A percentile compares a stretch with the other conserved stretches of the same genome.
Evolutionary conservation across 805 yeast genomes (phyloP).

Genomic region (Saccharomycopsis malanga): DNA sequence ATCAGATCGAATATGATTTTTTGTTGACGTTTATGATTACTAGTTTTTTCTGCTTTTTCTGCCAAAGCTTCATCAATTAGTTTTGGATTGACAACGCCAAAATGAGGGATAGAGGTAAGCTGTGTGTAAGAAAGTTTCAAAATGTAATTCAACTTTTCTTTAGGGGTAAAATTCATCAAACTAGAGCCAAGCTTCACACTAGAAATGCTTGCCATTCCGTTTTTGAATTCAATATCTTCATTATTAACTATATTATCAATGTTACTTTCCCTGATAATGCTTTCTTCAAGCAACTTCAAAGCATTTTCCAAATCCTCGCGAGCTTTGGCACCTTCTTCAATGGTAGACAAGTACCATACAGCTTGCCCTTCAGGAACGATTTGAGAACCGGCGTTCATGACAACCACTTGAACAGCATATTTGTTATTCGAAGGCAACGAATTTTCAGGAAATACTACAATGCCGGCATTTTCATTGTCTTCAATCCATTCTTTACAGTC

Average conservation of each 20-base stretch:
- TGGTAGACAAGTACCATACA: slow-evolving; percentile 83
- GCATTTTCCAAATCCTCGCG: slow-evolving; percentile 77
- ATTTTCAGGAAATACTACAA: slow-evolving; percentile 88
- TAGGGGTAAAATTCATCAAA: slow-evolving; percentile 77
- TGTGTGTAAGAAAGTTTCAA: slow-evolving; percentile 59
- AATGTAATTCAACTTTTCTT: slow-evolving; percentile 56
- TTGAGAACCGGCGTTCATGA: slow-evolving; percentile 83
- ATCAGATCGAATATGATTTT: slow-evolving; percentile 38
- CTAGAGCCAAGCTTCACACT: slow-evolving; percentile 75
- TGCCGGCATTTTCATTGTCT: slow-evolving; percentile 74
- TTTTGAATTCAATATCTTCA: slow-evolving; percentile 47
- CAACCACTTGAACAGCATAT: slow-evolving; percentile 76
- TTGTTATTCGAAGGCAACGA: slow-evolving; percentile 60
- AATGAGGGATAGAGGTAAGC: slow-evolving; percentile 47
- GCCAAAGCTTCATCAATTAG: slow-evolving; percentile 30
- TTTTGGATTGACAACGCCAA: slow-evolving; percentile 42
- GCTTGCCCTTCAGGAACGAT: slow-evolving; percentile 82
- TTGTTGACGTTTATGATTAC: slow-evolving; percentile 13
- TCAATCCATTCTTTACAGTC: slow-evolving; percentile 90
- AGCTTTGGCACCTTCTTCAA: slow-evolving; percentile 63
- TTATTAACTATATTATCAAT: slow-evolving; percentile 35
- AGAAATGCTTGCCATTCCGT: slow-evolving; percentile 65
- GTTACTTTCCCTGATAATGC: slow-evolving; percentile 73
- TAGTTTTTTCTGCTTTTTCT: neutral
- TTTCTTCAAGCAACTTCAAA: slow-evolving; percentile 66